Conservation (phyloP, 306 rosid species). For the Albizia julibrissin region DNA sequence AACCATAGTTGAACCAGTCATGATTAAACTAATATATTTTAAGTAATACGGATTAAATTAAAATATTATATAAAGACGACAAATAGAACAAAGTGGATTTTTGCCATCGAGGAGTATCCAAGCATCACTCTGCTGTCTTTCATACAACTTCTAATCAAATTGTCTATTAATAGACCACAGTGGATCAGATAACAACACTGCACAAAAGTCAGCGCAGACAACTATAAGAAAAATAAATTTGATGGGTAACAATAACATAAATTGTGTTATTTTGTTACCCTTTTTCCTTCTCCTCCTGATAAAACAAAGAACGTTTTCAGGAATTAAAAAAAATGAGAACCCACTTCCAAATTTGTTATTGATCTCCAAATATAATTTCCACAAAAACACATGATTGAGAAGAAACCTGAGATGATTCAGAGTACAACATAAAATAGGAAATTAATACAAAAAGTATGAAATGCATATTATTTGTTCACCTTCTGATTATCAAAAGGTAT, state of each 20-base stretch:
- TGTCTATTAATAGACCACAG: no score
- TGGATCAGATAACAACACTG: no score
- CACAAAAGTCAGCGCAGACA: no score
- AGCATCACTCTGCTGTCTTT: no score
- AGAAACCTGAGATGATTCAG: background rate
- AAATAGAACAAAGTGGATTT: no score
- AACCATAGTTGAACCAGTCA: background rate
- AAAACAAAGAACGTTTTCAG: background rate
- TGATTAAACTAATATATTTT: background rate
- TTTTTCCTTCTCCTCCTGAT: constrained; percentile 5
- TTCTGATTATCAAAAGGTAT: constrained; percentile 77
- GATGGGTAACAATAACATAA: background rate
- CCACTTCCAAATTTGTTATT: constrained; percentile 1
- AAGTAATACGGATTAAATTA: background rate
- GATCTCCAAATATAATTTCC: background rate
- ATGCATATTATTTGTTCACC: constrained; percentile 46
- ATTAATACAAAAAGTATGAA: background rate
- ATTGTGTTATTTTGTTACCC: background rate
- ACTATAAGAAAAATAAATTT: constrained; percentile 19
- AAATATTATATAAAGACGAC: no score
- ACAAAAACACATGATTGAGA: constrained; percentile 22
- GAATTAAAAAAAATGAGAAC: background rate
- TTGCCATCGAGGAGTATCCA: no score
- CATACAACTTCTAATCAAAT: no score
- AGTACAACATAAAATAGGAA: constrained; percentile 15